A percentile compares a stretch with the other conserved stretches of the same genome.
Conservation (phyloP, 2,329 filamentous ascomycete genomes). For the Diaporthe citrichinensis region DNA sequence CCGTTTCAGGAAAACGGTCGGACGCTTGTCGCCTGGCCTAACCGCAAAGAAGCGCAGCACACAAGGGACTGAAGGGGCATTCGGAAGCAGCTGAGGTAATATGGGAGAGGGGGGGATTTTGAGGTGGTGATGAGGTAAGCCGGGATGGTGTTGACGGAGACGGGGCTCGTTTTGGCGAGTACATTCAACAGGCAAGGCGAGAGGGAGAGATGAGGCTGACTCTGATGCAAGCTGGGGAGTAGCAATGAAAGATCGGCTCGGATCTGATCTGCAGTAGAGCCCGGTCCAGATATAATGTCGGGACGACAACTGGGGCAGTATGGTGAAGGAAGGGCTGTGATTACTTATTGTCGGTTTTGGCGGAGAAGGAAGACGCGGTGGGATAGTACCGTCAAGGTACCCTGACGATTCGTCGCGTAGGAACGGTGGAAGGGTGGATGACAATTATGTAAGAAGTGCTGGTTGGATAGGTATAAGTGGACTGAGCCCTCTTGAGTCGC, state of each 20-base stretch:
- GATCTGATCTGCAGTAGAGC: conserved; percentile 34
- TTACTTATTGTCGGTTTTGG: conserved; percentile 36
- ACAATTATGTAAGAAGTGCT: conserved; percentile 35
- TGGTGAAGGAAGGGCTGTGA: conserved; percentile 28
- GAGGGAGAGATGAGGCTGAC: conserved; percentile 31
- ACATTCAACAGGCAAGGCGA: conserved; percentile 21
- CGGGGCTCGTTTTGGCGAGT: conserved; percentile 7
- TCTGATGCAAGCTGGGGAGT: conserved; percentile 26
- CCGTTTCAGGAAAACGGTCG: conserved; percentile 34
- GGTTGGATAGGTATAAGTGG: conserved; percentile 27
- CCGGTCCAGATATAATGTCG: conserved; percentile 17
- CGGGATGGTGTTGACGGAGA: conserved; percentile 12
- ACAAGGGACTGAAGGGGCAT: background rate
- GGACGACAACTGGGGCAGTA: conserved; percentile 16
- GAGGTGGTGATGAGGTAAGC: conserved; percentile 42
- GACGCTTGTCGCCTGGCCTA: conserved; percentile 36
- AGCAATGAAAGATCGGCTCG: conserved; percentile 26
- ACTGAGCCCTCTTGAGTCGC: conserved; percentile 23
- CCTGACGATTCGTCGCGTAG: conserved; percentile 1
- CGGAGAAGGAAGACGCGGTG: conserved; percentile 33
- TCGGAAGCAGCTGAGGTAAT: conserved; percentile 25
- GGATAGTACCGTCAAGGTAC: conserved; percentile 23
- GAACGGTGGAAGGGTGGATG: conserved; percentile 17
- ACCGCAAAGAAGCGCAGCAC: conserved; percentile 26
- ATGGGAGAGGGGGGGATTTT: background rate